phyloP scores from a whole-genome alignment of 306 rosid species.

The Cicer bijugum region DNA sequence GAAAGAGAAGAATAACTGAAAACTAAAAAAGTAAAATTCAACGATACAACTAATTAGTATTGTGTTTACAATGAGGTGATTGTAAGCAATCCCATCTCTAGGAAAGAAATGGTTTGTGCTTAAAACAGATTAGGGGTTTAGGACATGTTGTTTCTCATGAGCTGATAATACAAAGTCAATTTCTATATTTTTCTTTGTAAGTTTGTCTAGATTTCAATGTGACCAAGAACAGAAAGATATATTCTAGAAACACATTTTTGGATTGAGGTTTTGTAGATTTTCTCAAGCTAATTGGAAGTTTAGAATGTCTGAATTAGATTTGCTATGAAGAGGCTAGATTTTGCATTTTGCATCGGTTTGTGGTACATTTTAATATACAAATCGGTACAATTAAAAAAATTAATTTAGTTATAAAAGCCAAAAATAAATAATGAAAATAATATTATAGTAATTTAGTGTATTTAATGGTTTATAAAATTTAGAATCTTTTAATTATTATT shows the following conservation, averaged over 20 bases:
- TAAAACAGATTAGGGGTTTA: conserved; percentile 5
- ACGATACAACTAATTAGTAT: neutral
- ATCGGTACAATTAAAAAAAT: no score
- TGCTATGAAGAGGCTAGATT: neutral
- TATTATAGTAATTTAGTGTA: no score
- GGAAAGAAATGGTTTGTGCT: conserved; percentile 6
- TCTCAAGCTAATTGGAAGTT: neutral
- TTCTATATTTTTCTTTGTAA: neutral
- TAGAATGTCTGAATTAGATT: neutral
- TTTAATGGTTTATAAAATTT: no score
- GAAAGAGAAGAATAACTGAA: neutral
- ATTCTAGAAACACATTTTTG: conserved; percentile 4
- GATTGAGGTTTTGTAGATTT: neutral
- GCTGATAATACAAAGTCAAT: neutral
- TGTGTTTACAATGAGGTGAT: conserved; percentile 12
- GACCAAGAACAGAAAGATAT: neutral
- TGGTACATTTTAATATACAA: no score
- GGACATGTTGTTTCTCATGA: conserved; percentile 13
- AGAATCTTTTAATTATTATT: no score
- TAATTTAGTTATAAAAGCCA: no score
- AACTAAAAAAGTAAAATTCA: neutral
- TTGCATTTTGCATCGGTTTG: no score
- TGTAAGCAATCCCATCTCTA: conserved; percentile 10
- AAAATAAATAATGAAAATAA: no score
- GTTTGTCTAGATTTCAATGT: neutral